Base-by-base conservation (phyloP, 192 early-diverging fungal genomes). In the Backusella macrospora region DNA sequence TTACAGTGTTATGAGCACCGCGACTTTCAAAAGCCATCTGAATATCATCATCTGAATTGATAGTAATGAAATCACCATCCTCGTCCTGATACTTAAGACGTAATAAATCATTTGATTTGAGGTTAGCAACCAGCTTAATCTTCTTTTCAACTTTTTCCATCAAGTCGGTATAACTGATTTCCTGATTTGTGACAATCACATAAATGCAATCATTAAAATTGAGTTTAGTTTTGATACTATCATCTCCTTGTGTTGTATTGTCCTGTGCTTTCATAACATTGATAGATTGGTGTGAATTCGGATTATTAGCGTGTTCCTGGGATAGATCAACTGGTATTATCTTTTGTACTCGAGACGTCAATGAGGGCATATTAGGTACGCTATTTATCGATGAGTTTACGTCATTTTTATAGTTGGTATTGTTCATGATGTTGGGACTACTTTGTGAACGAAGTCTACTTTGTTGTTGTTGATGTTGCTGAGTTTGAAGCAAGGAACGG, bases 11-110 rank as follows among this genome's bases (percentile, higher is more conserved):
- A 9, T 80, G 80, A n/a, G 73, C 80, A 63, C 78, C 78, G 12
- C 73, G 40, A 29, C 79, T 85, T 80, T 95, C 95, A 85, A 99
- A 96, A 23, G 95, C 96, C 89, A 96, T 81, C 49, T 86, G 89
- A n/a, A 99, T 92, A 76, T 99, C 97, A 65, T 95, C 94, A 73
- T 97, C 91, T 18, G 88, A 90, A 71, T 90, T 90, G 62, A 99
- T 89, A 45, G 88, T 89, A 15, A 96, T 90, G 72, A 90, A 89
- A 75, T 98, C 96, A 37, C 92, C 91, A 75, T 96, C 96, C 79
- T 98, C 96, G 77, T 99, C 96, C 78, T 91, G 90, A 76, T 98
- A 98, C 76, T 90, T 88, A 59, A 99, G 88, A 42, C 88, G 84
- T 73, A 91, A 48, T 73, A 86, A 62, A 77, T 87, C 73, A 73